Evolutionary conservation across 768 basidiomycete species (phyloP).

Genomic region (Megacollybia marginata): DNA sequence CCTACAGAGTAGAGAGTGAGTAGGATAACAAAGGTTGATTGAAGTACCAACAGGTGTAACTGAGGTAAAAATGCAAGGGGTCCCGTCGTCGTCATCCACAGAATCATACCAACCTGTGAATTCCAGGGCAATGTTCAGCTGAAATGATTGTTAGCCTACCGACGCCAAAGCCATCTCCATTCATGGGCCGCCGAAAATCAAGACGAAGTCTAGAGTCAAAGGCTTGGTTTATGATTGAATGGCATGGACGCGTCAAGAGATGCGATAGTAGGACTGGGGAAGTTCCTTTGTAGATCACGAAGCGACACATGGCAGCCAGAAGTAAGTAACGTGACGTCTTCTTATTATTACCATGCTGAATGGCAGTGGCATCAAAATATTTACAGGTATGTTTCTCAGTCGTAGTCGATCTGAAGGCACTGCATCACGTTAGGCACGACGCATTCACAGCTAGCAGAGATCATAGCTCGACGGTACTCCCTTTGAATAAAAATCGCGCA

Average conservation of each 20-base stretch:
- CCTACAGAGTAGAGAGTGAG: constrained; percentile 33
- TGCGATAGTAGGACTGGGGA: constrained; percentile 89
- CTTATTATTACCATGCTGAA: constrained; percentile 31
- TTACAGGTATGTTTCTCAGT: constrained; percentile 33
- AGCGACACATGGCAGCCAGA: constrained; percentile 60
- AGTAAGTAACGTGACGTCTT: background rate
- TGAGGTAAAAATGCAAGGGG: constrained; percentile 95
- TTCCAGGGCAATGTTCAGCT: background rate
- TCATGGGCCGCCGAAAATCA: constrained; percentile 79
- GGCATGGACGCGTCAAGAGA: constrained; percentile 89
- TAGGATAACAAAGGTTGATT: background rate
- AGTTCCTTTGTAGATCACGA: constrained; percentile 93
- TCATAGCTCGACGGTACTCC: constrained; percentile 82
- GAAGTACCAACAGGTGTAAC: constrained; percentile 69
- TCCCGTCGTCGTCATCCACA: constrained; percentile 69
- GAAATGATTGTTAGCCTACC: constrained; percentile 22
- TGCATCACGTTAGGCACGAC: constrained; percentile 61
- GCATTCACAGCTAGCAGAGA: constrained; percentile 92
- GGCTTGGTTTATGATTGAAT: constrained; percentile 96
- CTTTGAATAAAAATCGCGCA: background rate
- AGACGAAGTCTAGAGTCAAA: constrained; percentile 88
- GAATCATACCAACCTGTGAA: constrained; percentile 88
- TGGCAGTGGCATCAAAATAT: constrained; percentile 51
- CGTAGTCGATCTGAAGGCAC: constrained; percentile 2
- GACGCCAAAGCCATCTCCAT: constrained; percentile 95